Base-by-base conservation (phyloP, 768 basidiomycete species). In the Galerina sulciceps region DNA sequence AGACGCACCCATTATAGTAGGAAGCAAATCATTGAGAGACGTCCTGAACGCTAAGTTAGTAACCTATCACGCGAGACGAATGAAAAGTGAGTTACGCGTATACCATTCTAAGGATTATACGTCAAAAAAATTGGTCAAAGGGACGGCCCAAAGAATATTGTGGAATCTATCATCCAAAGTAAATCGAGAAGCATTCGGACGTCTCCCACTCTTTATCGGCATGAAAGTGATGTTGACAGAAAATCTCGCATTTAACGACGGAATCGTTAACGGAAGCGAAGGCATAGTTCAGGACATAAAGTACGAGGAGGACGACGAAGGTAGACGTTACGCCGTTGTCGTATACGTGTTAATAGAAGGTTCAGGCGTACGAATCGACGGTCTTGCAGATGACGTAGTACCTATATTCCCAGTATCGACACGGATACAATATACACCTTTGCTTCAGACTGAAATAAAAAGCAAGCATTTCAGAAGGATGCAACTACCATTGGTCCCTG, bases 1-100 rank as follows among this genome's bases (percentile, higher is more conserved):
- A 8, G 55, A 57, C 4, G 55, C 55, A 2, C 55, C 55, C 1
- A 50, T 57, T 5, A 57, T 57, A 8, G 55, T 57, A 4, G 55
- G 55, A 3, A 49, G 18, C 18, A 57, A 57, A 40, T 4, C 55
- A 5, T 23, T 57, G 6, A 46, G 55, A 15, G 55, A 57, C 40
- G 0, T 50, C 1, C 37, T 57, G 0, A 57, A 57, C 26, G 46
- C 36, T 6, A 37, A 20, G 1, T n/a, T 57, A 1, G 18, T 57
- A 1, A 41, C 46, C 4, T 50, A 57, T 50, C 55, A 57, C 13
- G 46, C 55, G 4, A 10, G 10, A 10, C 34, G 55, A 5, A 9
- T 6, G 10, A 26, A 34, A 5, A 26, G 17, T 2, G 20, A 48
- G n/a, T 5, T 48, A 3, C 18, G 34, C 2, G 23, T 57, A 5